A percentile compares a stretch with the other conserved stretches of the same genome.
Evolutionary conservation across 164 flowering plant genomes (phyloP).

Genomic region (Stephania cephalantha): DNA sequence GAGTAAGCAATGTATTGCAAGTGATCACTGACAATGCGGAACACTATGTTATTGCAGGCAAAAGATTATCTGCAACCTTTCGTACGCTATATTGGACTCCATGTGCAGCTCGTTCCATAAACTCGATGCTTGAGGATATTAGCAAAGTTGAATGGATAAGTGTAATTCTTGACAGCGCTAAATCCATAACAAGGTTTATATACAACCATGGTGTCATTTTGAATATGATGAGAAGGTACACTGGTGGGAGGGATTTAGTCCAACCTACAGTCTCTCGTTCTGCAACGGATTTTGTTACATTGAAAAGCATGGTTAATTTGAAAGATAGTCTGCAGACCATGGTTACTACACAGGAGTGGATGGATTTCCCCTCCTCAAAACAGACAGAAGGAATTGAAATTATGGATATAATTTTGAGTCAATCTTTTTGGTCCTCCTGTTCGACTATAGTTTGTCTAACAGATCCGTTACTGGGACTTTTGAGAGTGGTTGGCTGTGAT

Average conservation of each 20-base stretch:
- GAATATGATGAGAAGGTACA: conserved; percentile 59
- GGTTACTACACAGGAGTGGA: conserved; percentile 90
- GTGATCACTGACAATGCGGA: conserved; percentile 59
- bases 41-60: conserved; percentile 49
- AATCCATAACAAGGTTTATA: conserved; percentile 57
- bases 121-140: conserved; percentile 71
- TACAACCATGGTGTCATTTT: conserved; percentile 52
- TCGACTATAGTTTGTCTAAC: conserved; percentile 34
- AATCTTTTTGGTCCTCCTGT: conserved; percentile 72
- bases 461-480: conserved; percentile 52
- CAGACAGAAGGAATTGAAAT: conserved; percentile 45
- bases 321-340: conserved; percentile 54
- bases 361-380: conserved; percentile 55
- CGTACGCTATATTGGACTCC: conserved; percentile 72
- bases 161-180: conserved; percentile 48
- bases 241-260: conserved; percentile 65
- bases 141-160: conserved; percentile 53
- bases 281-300: conserved; percentile 55
- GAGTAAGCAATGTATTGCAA: conserved; percentile 63
- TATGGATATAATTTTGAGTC: conserved; percentile 42
- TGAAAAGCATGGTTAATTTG: conserved; percentile 53
- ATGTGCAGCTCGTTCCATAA: conserved; percentile 56
- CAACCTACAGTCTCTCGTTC: conserved; percentile 35
- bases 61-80: conserved; percentile 45
- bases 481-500: conserved; percentile 48